Evolutionary conservation across 2,329 filamentous ascomycete genomes (phyloP).

Genomic region (Colletotrichum tamarilloi): DNA sequence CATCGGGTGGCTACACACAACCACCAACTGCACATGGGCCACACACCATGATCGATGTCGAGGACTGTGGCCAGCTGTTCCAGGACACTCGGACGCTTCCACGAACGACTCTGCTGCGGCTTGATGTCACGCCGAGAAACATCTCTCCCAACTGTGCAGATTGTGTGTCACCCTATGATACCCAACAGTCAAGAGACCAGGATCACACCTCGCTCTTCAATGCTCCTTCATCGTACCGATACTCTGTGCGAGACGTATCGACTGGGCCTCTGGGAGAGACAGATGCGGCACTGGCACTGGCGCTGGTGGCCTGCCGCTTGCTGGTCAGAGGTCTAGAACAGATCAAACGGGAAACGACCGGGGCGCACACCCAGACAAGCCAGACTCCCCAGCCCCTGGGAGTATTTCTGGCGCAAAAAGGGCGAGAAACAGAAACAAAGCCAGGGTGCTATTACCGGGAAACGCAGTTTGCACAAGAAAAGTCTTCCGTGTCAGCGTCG

Average conservation of each 20-base stretch:
- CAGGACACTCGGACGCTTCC: constrained; percentile 7
- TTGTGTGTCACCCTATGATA: not conserved
- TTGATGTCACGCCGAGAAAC: not conserved
- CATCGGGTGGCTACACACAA: not conserved
- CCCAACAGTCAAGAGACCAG: not conserved
- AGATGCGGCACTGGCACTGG: not conserved
- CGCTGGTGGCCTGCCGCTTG: not conserved
- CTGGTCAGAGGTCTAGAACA: constrained; percentile 1
- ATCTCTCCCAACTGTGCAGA: not conserved
- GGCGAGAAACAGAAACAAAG: constrained; percentile 32
- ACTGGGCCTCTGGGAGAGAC: not conserved
- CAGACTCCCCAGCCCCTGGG: not conserved
- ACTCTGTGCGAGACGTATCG: not conserved
- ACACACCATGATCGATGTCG: constrained; percentile 13
- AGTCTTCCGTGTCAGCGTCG: constrained; percentile 5
- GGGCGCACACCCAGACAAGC: not conserved
- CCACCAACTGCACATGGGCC: constrained; percentile 7
- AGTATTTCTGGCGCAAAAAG: not conserved
- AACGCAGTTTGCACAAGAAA: constrained; percentile 5
- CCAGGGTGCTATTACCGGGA: not conserved
- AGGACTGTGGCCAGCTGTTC: not conserved
- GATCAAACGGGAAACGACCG: constrained; percentile 11
- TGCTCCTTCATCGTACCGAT: not conserved
- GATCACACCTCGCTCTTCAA: not conserved
- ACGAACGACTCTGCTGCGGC: not conserved